A percentile compares a stretch with the other conserved stretches of the same genome.
phyloP scores from a whole-genome alignment of 176 grass and related monocot genomes.

The Guadua angustifolia region DNA sequence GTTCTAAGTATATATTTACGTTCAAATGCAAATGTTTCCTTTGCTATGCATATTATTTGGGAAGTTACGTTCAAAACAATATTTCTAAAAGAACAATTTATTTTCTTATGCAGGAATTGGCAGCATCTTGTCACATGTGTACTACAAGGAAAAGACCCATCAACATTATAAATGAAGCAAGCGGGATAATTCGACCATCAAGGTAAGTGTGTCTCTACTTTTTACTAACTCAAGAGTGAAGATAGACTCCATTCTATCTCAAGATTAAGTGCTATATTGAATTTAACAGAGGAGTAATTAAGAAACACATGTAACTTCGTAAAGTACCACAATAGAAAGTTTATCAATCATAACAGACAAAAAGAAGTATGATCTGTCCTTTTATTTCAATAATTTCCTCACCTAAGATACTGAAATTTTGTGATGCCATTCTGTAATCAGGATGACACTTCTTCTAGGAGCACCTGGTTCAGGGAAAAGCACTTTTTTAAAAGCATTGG shows the following conservation, averaged over 20 bases:
- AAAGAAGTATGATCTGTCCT: background rate
- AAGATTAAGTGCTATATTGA: background rate
- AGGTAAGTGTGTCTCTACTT: slow-evolving; percentile 45
- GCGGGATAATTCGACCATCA: slow-evolving; percentile 68
- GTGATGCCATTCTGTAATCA: slow-evolving; percentile 42
- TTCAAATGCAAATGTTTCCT: slow-evolving; percentile 27
- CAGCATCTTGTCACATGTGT: slow-evolving; percentile 54
- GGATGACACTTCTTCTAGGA: slow-evolving; percentile 97
- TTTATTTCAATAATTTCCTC: slow-evolving; percentile 26
- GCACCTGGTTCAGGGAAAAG: slow-evolving; percentile 90
- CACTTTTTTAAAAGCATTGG: slow-evolving; percentile 78
- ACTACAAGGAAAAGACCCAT: slow-evolving; percentile 59
- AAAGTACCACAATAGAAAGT: background rate
- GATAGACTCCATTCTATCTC: slow-evolving; percentile 16
- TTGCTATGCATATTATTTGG: background rate
- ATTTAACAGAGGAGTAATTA: slow-evolving; percentile 4
- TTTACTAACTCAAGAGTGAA: background rate
- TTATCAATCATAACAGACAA: background rate
- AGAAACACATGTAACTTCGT: background rate
- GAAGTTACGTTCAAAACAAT: background rate
- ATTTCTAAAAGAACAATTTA: background rate
- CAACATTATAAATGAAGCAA: slow-evolving; percentile 70
- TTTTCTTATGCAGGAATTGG: slow-evolving; percentile 62
- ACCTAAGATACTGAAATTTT: slow-evolving; percentile 19
- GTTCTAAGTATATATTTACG: background rate